These are phyloP conservation scores for Pseudonectria buxi DNA, from an alignment of 2,329 filamentous ascomycete genomes.

Conservation along the genomic window DNA sequence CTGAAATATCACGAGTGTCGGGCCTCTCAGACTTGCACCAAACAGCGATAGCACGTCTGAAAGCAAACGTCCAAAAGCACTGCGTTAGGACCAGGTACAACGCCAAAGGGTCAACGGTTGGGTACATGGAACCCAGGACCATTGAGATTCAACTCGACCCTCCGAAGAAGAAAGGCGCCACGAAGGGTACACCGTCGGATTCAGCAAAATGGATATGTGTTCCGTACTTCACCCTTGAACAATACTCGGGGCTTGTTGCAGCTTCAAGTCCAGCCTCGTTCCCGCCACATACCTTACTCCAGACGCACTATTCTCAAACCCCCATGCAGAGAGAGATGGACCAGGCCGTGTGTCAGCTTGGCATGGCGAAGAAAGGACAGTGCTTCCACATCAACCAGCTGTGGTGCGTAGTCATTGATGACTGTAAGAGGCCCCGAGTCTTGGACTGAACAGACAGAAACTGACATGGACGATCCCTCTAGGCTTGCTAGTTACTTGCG, in stretches of 20 bases:
- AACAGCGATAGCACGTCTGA: constrained; percentile 28
- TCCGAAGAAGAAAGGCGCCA: constrained; percentile 12
- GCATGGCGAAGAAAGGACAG: constrained; percentile 25
- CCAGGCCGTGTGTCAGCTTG: constrained; percentile 38
- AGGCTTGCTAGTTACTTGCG: constrained; percentile 36
- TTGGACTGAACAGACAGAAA: background rate
- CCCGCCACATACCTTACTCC: constrained; percentile 37
- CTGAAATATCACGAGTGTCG: constrained; percentile 28
- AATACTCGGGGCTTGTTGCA: constrained; percentile 33
- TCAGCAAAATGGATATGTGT: constrained; percentile 36
- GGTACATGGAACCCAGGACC: constrained; percentile 34
- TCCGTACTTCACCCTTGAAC: constrained; percentile 41
- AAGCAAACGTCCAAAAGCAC: constrained; percentile 31
- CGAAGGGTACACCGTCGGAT: constrained; percentile 5
- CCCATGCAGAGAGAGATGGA: constrained; percentile 36
- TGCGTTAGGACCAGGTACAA: constrained; percentile 32
- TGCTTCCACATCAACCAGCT: constrained; percentile 44
- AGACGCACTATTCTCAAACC: constrained; percentile 35
- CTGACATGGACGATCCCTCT: constrained; percentile 6
- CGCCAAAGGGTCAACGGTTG: constrained; percentile 31
- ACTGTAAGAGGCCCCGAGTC: constrained; percentile 26
- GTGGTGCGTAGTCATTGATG: constrained; percentile 40
- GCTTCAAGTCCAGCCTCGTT: constrained; percentile 28
- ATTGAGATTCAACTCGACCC: constrained; percentile 30
- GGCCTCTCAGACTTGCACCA: constrained; percentile 29